Evolutionary conservation across 164 flowering plant genomes (phyloP), one percentile per base, ranked within the genome.

Genomic region (Berberis vulgaris): DNA sequence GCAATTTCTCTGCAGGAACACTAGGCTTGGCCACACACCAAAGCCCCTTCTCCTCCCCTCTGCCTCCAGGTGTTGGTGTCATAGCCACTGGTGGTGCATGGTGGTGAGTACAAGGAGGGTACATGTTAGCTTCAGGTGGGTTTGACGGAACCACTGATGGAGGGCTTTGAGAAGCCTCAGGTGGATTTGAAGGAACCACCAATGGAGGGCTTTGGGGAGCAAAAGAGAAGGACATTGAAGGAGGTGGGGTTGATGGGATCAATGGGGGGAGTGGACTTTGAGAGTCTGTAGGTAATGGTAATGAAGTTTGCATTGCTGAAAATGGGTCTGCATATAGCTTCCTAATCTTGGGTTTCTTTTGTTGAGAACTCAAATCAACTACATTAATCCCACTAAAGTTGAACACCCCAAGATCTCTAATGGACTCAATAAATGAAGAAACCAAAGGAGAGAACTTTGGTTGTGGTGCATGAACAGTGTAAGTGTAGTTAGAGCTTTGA

Each of bases 21-120:
- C 72, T 86, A 3, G 97, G 95, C 79, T 89, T 94, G 0, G 96
- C 95, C 65, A 94, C 96, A 74, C 99, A 94, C 99, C 99, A 94
- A 43, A 81, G 54, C 61, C 69, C 78, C 60, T 72, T 67, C 52
- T 47, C 62, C 50, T 44, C 64, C 49, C 43, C 68, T 63, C 72
- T 73, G 7, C 63, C 38, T 40, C 41, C 61, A 1, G 85, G 77
- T 0, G 72, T 68, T 1, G 82, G 82, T 3, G 80, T 26, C 26
- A 26, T 26, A 26, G 26, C 76, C 5, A 43, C 50, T 55, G 39
- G 59, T 38, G 10, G 13, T 54, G 63, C 65, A 26, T 10, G 55
- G 50, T 2, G 55, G 43, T 38, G 85, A 46, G 47, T 67, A 66
- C 89, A 81, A 3, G 91, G 96, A 7, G 92, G 88, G 9, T 45